These are phyloP conservation scores for Saccharomycopsis sp. DNA, from an alignment of 805 yeast genomes.

Conservation along the genomic window DNA sequence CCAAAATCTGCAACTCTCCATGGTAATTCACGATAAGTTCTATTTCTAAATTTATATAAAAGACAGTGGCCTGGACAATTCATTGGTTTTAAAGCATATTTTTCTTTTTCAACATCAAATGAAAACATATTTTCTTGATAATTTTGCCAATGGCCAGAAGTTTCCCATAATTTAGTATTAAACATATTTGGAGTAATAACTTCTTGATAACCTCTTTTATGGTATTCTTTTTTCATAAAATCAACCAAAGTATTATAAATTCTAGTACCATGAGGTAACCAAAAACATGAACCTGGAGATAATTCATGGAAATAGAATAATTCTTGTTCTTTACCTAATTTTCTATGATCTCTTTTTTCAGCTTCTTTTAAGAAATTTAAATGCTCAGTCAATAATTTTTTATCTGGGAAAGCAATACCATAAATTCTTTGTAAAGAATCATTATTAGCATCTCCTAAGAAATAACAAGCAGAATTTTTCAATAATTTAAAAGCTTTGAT, in stretches of 20 bases:
- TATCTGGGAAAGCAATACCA: conserved; percentile 98
- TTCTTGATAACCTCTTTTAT: conserved; percentile 92
- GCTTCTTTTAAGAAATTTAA: conserved; percentile 93
- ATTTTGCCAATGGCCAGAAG: conserved; percentile 98
- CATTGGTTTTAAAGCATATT: conserved; percentile 92
- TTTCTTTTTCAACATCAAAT: conserved; percentile 94
- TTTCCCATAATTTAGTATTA: conserved; percentile 95
- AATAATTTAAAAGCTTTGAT: conserved; percentile 89
- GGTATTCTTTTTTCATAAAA: conserved; percentile 73
- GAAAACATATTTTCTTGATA: conserved; percentile 97
- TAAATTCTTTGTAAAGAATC: conserved; percentile 96
- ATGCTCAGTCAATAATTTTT: conserved; percentile 90
- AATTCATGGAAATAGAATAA: conserved; percentile 89
- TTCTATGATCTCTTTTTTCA: conserved; percentile 90
- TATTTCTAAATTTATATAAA: conserved; percentile 82
- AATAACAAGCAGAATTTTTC: conserved; percentile 94
- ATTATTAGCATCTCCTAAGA: conserved; percentile 84
- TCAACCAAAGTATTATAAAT: conserved; percentile 84
- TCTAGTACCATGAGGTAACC: conserved; percentile 99
- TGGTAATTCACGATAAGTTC: conserved; percentile 94
- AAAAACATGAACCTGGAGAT: conserved; percentile 97
- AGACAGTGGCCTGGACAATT: conserved; percentile 95
- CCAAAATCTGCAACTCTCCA: conserved; percentile 99
- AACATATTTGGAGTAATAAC: conserved; percentile 99
- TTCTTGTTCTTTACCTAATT: conserved; percentile 93